These are phyloP conservation scores for Sparassis latifolia DNA, from an alignment of 1,284 basidiomycete species.

Conservation along the genomic window DNA sequence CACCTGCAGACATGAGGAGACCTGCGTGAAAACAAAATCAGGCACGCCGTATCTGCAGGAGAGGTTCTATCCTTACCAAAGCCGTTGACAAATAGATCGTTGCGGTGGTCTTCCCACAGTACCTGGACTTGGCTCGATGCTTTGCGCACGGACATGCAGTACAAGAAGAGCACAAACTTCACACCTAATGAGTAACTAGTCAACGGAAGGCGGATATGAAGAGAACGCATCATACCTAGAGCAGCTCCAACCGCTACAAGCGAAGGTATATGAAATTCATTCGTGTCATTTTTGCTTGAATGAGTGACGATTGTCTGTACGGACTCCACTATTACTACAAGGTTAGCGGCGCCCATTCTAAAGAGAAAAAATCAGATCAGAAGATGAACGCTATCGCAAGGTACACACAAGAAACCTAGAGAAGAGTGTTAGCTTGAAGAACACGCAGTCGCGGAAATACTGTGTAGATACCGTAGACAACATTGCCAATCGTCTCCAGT, in stretches of 20 bases:
- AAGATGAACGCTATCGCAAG: constrained; percentile 55
- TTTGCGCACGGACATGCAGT: constrained; percentile 75
- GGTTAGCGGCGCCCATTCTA: constrained; percentile 82
- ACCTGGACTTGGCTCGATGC: constrained; percentile 88
- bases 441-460: constrained; percentile 2
- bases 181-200: constrained; percentile 42
- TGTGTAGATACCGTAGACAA: constrained; percentile 64
- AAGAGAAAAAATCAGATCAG: neutral
- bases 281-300: constrained; percentile 44
- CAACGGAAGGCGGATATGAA: constrained; percentile 6
- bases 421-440: constrained; percentile 3
- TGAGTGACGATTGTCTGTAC: constrained; percentile 62
- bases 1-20: constrained; percentile 86
- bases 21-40: constrained; percentile 36
- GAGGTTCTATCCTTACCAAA: constrained; percentile 46
- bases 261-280: constrained; percentile 76
- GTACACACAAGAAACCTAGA: constrained; percentile 54
- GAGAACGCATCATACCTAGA: constrained; percentile 44
- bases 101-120: constrained; percentile 93
- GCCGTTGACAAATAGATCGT: constrained; percentile 80
- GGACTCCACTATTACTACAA: constrained; percentile 84
- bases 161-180: constrained; percentile 83
- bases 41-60: neutral
- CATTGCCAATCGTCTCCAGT: constrained; percentile 88
- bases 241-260: constrained; percentile 80